Base-by-base conservation (phyloP, 2,329 filamentous ascomycete species). In the Diaporthe ampelina region DNA sequence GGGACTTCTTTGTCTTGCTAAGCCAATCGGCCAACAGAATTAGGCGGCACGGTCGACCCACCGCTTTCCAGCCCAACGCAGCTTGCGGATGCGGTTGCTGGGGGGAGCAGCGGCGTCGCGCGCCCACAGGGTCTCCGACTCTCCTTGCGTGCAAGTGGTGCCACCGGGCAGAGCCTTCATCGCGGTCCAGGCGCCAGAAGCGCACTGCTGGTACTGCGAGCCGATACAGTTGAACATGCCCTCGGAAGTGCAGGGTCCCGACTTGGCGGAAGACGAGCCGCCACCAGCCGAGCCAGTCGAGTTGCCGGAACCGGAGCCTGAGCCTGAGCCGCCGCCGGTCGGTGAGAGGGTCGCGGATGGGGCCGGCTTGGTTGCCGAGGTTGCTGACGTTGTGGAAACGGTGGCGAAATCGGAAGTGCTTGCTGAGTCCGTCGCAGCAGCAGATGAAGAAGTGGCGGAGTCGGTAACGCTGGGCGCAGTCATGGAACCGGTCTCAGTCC, bases 171-270 rank as follows among this genome's bases (percentile, higher is more conserved):
- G 79, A 29, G 76, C 65, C 76, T 77, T 78, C 17, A 82, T 73
- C 0, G 59, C 11, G 1, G 80, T 79, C 82, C 82, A 84, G 4
- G 73, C 52, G 0, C 82, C 82, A 4, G 77, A 78, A 1, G 82
- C 82, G 70, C 82, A 84, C 73, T 82, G 82, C 74, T 84, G 82
- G 76, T 80, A 84, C 10, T 76, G 65, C 4, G 75, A 76, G 35
- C 82, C 81, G 58, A 83, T 76, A 72, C 82, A 84, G 77, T 83
- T 83, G 76, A 80, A 83, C 76, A 78, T 79, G 61, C 82, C 82
- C 74, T 83, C 81, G 1, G 75, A 19, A 3, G 76, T 77, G 75
- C 82, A 83, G 4, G 79, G 19, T 29, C 83, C 83, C 10, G 78
- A 78, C 57, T 81, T 77, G 19, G 15, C 43, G 15, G 77, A 79